Conservation (phyloP, 148 eudicot species). For the Polygonum aviculare region DNA sequence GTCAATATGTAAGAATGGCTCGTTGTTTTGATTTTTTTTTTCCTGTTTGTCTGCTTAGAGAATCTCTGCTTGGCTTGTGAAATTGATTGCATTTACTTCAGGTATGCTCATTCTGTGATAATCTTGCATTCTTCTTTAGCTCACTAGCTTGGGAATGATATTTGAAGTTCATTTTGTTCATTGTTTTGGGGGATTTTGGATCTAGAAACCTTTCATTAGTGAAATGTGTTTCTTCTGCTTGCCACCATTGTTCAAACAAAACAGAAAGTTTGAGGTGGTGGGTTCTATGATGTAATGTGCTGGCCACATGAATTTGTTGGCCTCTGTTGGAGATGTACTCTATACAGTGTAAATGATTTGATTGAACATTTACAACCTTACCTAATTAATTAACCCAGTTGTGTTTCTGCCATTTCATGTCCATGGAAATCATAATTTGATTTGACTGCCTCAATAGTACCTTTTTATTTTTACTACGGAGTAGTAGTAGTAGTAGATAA, state of each 20-base stretch:
- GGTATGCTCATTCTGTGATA: background rate
- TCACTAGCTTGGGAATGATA: background rate
- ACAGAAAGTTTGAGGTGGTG: background rate
- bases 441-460: background rate
- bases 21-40: background rate
- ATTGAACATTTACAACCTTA: background rate
- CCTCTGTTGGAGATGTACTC: background rate
- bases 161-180: background rate
- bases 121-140: background rate
- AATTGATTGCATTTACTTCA: background rate
- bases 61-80: background rate
- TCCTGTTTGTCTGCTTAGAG: too few species aligned
- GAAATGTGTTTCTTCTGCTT: background rate
- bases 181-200: background rate
- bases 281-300: background rate
- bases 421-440: background rate
- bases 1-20: background rate
- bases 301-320: conserved; percentile 4
- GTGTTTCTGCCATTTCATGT: background rate
- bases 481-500: too few species aligned
- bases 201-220: background rate
- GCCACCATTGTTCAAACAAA: background rate
- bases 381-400: conserved; percentile 1
- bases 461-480: too few species aligned
- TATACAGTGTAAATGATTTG: background rate